Percentiles rank a stretch among this genome's conserved stretches.
Evolutionary conservation across 805 yeast genomes (phyloP).

Genomic region (Danielia reshetovae): DNA sequence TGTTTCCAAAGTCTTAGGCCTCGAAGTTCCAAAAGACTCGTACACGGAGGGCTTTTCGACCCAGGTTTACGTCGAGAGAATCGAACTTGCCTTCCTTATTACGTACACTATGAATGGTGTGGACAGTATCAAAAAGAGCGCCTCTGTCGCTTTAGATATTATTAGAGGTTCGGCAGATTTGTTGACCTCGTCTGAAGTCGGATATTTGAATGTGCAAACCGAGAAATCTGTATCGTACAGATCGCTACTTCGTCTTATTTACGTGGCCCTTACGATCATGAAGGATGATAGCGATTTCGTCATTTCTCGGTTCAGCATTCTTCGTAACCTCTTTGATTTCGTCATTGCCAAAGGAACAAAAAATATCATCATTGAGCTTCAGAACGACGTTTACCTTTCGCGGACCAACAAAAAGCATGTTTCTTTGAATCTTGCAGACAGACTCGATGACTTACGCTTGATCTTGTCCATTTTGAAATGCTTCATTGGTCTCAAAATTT

Average conservation of each 20-base stretch:
- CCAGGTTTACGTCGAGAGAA: conserved; percentile 55
- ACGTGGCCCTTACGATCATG: conserved; percentile 45
- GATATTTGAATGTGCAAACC: conserved; percentile 40
- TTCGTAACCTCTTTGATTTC: conserved; percentile 55
- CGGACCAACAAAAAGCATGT: conserved; percentile 28
- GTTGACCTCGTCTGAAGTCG: conserved; percentile 47
- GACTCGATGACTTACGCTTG: conserved; percentile 61
- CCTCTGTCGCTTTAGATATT: conserved; percentile 38
- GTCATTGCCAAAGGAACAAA: conserved; percentile 67
- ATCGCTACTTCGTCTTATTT: conserved; percentile 57
- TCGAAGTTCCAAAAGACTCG: conserved; percentile 49
- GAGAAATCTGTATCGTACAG: conserved; percentile 37
- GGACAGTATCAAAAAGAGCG: conserved; percentile 21
- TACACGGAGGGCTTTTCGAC: conserved; percentile 41
- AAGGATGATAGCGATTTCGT: conserved; percentile 37
- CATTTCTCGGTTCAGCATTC: conserved; percentile 45
- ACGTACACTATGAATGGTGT: conserved; percentile 37
- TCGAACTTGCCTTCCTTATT: conserved; percentile 62
- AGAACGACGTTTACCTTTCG: conserved; percentile 48
- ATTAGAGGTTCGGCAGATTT: conserved; percentile 42
- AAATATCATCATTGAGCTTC: conserved; percentile 53
- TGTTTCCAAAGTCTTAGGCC: conserved; percentile 48
- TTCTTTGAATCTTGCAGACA: conserved; percentile 38
- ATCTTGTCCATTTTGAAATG: conserved; percentile 62
- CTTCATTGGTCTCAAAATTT: conserved; percentile 47